Evolutionary conservation across 75 land plant species (phyloP).

Genomic region (Isoetes taiwanensis): DNA sequence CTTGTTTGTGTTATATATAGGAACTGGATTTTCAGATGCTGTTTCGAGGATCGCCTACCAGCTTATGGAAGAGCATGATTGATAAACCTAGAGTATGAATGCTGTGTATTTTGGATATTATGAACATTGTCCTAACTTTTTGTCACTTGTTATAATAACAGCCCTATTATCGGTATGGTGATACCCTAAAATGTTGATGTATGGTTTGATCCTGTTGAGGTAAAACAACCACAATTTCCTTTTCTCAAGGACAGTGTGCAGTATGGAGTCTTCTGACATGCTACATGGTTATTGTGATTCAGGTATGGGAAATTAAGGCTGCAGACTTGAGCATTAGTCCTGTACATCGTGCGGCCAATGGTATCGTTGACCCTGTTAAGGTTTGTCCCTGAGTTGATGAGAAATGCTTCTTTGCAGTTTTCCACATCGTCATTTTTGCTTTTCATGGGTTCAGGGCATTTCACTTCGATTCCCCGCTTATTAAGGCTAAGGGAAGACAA

Average conservation of each 20-base stretch:
- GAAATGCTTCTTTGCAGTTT: too few relatives aligned
- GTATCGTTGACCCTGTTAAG: slow-evolving; percentile 74
- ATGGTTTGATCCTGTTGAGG: slow-evolving; percentile 96
- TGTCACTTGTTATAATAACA: too few relatives aligned
- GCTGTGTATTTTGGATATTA: too few relatives aligned
- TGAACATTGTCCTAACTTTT: too few relatives aligned
- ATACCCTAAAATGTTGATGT: slow-evolving; percentile 82
- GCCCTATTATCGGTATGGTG: slow-evolving; percentile 80
- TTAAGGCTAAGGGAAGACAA: slow-evolving; percentile 83
- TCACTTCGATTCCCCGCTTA: slow-evolving; percentile 92
- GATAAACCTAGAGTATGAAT: slow-evolving; percentile 76
- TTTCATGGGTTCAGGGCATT: too few relatives aligned
- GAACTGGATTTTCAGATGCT: slow-evolving; percentile 91
- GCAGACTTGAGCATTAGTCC: slow-evolving; percentile 98
- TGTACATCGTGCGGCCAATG: slow-evolving; percentile 85
- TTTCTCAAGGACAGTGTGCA: too few relatives aligned
- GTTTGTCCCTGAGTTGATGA: slow-evolving; percentile 15
- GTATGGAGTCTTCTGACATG: too few relatives aligned
- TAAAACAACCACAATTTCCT: too few relatives aligned
- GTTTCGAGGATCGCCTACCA: slow-evolving; percentile 90
- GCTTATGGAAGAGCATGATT: slow-evolving; percentile 67
- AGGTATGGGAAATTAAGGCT: slow-evolving; percentile 99
- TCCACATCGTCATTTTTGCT: too few relatives aligned
- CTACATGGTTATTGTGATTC: too few relatives aligned
- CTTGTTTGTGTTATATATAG: slow-evolving; percentile 22